These are phyloP conservation scores for Aspergillus japonicus DNA, from an alignment of 2,329 filamentous ascomycete genomes.

Conservation along the genomic window DNA sequence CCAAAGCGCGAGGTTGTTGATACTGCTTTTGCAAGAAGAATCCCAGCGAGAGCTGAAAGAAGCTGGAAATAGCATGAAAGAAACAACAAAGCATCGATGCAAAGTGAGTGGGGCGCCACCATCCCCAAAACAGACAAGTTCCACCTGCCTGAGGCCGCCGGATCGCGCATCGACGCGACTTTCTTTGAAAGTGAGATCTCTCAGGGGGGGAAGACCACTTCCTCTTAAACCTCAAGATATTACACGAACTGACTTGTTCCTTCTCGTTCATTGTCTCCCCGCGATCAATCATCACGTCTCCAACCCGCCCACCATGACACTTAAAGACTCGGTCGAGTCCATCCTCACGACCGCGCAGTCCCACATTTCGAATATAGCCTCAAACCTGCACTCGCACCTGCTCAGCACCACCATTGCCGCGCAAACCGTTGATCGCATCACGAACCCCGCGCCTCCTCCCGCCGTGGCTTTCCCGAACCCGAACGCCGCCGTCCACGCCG, in stretches of 20 bases:
- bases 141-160: not conserved
- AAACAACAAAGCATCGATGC: not conserved
- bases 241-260: too few species aligned
- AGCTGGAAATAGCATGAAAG: not conserved
- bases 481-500: not conserved
- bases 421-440: not conserved
- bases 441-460: not conserved
- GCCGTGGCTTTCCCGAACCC: too few species aligned
- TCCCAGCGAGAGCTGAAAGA: too few species aligned
- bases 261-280: not conserved
- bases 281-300: too few species aligned
- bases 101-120: not conserved
- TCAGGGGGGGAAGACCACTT: not conserved
- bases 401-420: not conserved
- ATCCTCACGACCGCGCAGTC: not conserved
- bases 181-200: not conserved
- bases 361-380: not conserved
- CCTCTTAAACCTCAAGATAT: not conserved
- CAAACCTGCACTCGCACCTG: not conserved
- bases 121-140: not conserved
- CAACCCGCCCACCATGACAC: not conserved
- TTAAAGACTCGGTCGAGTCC: conserved; percentile 4
- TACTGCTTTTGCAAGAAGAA: too few species aligned
- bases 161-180: not conserved
- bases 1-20: too few species aligned